Evolutionary conservation across 2,329 filamentous ascomycete species (phyloP).

Genomic region (Raffaelea ambrosiae): DNA sequence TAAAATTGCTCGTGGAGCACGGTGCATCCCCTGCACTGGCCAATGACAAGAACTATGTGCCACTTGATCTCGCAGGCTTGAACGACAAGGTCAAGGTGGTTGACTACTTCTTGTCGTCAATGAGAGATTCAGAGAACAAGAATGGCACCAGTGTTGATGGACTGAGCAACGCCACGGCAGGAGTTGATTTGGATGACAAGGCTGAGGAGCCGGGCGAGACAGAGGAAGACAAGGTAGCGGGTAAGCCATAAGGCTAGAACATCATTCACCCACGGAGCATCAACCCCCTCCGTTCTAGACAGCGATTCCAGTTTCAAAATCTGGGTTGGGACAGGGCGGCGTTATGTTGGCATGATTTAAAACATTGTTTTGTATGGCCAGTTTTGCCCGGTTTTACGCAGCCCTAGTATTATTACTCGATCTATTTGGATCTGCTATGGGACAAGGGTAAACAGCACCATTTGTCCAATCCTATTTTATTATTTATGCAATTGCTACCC

Average conservation of each 20-base stretch:
- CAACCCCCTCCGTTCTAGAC: no score
- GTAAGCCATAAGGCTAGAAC: not conserved
- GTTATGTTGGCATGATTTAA: no score
- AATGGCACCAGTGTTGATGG: not conserved
- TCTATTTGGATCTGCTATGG: no score
- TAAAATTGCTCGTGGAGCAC: constrained; percentile 66
- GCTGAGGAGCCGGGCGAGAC: not conserved
- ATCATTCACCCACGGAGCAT: no score
- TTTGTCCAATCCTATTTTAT: no score
- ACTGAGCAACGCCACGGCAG: constrained; percentile 4
- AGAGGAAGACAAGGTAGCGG: not conserved
- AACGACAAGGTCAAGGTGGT: constrained; percentile 59
- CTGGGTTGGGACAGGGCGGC: no score
- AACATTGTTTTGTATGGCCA: no score
- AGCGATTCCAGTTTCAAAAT: no score
- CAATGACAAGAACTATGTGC: constrained; percentile 78
- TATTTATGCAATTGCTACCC: no score
- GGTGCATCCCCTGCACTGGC: constrained; percentile 71
- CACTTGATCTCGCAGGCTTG: constrained; percentile 65
- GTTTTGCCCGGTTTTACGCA: no score
- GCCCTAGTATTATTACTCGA: no score
- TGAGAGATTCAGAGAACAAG: constrained; percentile 29
- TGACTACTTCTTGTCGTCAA: constrained; percentile 47
- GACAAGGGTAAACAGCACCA: no score
- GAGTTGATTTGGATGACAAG: constrained; percentile 1